phyloP scores from a whole-genome alignment of 2,329 filamentous ascomycete species.

The Colletotrichum sidae region DNA sequence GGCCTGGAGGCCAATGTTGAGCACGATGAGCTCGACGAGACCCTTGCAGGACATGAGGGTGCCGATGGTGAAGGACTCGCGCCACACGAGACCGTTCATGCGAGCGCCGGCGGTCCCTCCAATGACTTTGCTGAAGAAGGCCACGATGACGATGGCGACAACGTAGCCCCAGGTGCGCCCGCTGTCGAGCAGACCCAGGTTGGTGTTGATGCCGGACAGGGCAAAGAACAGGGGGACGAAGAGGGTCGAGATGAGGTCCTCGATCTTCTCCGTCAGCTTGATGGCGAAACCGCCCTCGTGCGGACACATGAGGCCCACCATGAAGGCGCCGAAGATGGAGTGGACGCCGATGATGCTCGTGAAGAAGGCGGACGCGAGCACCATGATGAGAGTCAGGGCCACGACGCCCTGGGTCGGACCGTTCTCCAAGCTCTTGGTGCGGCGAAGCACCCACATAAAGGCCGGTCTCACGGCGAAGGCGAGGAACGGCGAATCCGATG shows the following conservation, averaged over 20 bases:
- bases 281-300: slow-evolving; percentile 92
- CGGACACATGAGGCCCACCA: slow-evolving; percentile 89
- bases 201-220: slow-evolving; percentile 81
- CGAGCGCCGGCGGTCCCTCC: slow-evolving; percentile 80
- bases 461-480: slow-evolving; percentile 77
- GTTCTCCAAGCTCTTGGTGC: slow-evolving; percentile 83
- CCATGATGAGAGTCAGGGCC: slow-evolving; percentile 82
- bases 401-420: slow-evolving; percentile 89
- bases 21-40: slow-evolving; percentile 84
- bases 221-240: slow-evolving; percentile 91
- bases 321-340: slow-evolving; percentile 92
- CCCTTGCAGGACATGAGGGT: slow-evolving; percentile 91
- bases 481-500: slow-evolving; percentile 82
- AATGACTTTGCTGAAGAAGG: slow-evolving; percentile 81
- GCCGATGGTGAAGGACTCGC: slow-evolving; percentile 84
- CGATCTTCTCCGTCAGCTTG: slow-evolving; percentile 91
- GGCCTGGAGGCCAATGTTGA: slow-evolving; percentile 79
- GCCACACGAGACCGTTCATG: slow-evolving; percentile 79
- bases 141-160: slow-evolving; percentile 79
- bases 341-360: slow-evolving; percentile 92
- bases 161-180: slow-evolving; percentile 87
- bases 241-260: slow-evolving; percentile 86
- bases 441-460: slow-evolving; percentile 80
- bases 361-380: slow-evolving; percentile 85
- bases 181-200: slow-evolving; percentile 79